phyloP scores from a whole-genome alignment of 2,329 filamentous ascomycete species.

The Fonsecaea pugnacius region DNA sequence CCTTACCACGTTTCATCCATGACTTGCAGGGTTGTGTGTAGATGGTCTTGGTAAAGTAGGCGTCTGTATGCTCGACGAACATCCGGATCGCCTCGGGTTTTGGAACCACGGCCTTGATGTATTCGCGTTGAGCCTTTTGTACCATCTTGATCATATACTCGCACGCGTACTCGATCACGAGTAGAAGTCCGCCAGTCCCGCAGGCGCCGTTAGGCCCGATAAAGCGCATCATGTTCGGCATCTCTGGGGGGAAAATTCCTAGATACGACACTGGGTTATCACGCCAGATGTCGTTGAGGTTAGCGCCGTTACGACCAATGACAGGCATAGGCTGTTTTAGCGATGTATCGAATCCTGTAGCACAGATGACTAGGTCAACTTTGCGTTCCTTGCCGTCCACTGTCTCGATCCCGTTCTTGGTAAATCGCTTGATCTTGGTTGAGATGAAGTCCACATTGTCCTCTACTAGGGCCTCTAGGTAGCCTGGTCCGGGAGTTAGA shows the following conservation, averaged over 20 bases:
- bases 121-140: constrained; percentile 46
- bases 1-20: constrained; percentile 48
- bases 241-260: constrained; percentile 29
- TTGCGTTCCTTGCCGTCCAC: constrained; percentile 60
- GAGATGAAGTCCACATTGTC: constrained; percentile 55
- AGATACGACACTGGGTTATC: constrained; percentile 42
- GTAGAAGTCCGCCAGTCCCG: background rate
- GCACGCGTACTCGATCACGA: constrained; percentile 40
- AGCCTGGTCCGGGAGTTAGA: constrained; percentile 32
- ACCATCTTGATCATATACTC: constrained; percentile 45
- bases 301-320: constrained; percentile 39
- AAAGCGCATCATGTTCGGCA: constrained; percentile 43
- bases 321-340: constrained; percentile 36
- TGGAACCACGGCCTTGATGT: constrained; percentile 41
- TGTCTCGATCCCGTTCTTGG: constrained; percentile 63
- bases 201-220: constrained; percentile 35
- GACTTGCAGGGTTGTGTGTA: constrained; percentile 45
- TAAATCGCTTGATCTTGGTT: constrained; percentile 62
- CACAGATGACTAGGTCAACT: constrained; percentile 69
- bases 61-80: constrained; percentile 41
- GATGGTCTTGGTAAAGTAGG: constrained; percentile 44
- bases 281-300: constrained; percentile 41
- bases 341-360: constrained; percentile 57
- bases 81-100: constrained; percentile 30
- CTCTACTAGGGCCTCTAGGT: constrained; percentile 19